Base-by-base conservation (phyloP, 2,329 filamentous ascomycete species). In the Sclerotinia subarctica region DNA sequence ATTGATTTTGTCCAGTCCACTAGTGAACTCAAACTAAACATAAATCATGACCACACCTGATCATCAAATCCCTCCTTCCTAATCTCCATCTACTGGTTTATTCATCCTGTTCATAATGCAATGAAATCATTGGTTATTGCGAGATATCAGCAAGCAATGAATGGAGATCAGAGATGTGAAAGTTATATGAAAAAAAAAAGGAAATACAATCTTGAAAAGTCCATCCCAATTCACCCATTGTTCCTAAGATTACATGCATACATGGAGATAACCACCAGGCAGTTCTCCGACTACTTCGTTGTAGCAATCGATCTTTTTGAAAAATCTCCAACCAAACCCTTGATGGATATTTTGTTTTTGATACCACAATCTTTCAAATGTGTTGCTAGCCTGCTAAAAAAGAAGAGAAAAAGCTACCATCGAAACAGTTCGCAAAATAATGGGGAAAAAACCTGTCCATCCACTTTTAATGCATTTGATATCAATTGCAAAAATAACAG, bases 401-500 rank as follows among this genome's bases (percentile, higher is more conserved):
- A 49, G 47, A 26, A 62, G n/a, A 60, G 21, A 49, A 62, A 38
- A 49, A 17, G 44, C 58, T 62, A 44, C 44, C 4, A 47, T 62
- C 32, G 46, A 49, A 47, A 32, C 17, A 3, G 35, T 49, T 54
- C 17, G 44, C 58, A 47, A 35, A 13, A 57, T 29, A 29, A n/a
- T 26, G 46, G 10, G 4, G n/a, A 51, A 24, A 24, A 29, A 52
- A 42, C 60, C 46, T 21, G 13, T 64, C 60, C 46, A 52, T 51
- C 60, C 60, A 38, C n/a, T 65, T 65, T 56, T 38, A 38, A 65
- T 65, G 63, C 63, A 65, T 65, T 65, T 46, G 29, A 35, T 62
- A 65, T 57, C 24, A 52, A 46, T 47, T 65, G 63, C 63, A 26
- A 17, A 62, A 58, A 35, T 47, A 58, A 56, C 52, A 35, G 21